Evolutionary conservation across 2,329 filamentous ascomycete genomes (phyloP).

Genomic region (Ophiocordyceps sinensis): DNA sequence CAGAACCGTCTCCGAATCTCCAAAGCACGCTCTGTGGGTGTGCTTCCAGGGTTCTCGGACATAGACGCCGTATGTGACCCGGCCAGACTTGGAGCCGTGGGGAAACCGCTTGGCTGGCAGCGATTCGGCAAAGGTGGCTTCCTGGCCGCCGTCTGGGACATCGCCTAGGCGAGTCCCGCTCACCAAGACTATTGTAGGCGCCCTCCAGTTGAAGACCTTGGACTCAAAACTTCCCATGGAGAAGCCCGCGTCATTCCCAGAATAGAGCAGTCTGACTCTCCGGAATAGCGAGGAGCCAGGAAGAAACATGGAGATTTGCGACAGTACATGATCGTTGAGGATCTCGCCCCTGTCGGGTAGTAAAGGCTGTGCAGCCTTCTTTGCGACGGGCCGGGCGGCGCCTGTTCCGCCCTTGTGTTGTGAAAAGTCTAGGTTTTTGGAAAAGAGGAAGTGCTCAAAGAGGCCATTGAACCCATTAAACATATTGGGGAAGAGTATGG

Average conservation of each 20-base stretch:
- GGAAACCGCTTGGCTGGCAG: conserved; percentile 49
- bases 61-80: conserved; percentile 53
- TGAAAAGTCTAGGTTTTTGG: conserved; percentile 53
- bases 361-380: conserved; percentile 28
- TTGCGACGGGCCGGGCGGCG: conserved; percentile 2
- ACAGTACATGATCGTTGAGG: conserved; percentile 47
- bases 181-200: conserved; percentile 58
- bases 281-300: conserved; percentile 50
- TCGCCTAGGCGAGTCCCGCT: conserved; percentile 46
- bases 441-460: conserved; percentile 65
- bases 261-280: conserved; percentile 52
- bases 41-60: conserved; percentile 54
- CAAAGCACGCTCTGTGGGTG: conserved; percentile 54
- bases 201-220: conserved; percentile 63
- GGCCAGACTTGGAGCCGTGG: conserved; percentile 31
- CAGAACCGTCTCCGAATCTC: conserved; percentile 45
- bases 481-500: conserved; percentile 46
- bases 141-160: conserved; percentile 32
- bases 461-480: conserved; percentile 54
- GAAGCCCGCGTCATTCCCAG: conserved; percentile 56
- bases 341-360: conserved; percentile 42
- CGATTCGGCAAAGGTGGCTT: conserved; percentile 42
- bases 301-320: conserved; percentile 61
- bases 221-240: conserved; percentile 65
- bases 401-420: conserved; percentile 24